Evolutionary conservation across 2,329 filamentous ascomycete genomes (phyloP).

Genomic region (Apiospora aurea): DNA sequence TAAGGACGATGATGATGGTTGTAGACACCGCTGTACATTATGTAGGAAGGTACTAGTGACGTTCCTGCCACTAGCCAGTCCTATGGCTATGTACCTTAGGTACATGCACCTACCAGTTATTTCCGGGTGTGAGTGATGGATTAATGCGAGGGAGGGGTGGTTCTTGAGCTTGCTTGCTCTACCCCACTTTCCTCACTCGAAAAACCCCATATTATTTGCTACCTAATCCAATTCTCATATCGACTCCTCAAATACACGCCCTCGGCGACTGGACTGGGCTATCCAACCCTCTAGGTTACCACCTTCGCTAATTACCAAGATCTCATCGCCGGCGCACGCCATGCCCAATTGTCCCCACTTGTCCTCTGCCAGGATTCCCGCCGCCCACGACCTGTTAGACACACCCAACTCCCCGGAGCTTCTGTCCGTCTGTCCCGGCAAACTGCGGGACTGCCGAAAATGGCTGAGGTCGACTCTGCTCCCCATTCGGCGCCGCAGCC

Average conservation of each 20-base stretch:
- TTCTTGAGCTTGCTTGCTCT: neutral
- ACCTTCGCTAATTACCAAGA: conserved; percentile 5
- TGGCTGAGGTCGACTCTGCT: conserved; percentile 13
- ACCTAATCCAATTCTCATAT: conserved; percentile 17
- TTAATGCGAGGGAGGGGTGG: neutral
- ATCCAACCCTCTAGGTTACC: conserved; percentile 10
- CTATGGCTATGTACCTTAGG: neutral
- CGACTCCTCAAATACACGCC: conserved; percentile 18
- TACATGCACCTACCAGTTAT: neutral
- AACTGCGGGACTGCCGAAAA: conserved; percentile 12
- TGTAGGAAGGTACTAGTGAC: too few relatives aligned
- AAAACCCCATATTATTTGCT: conserved; percentile 3
- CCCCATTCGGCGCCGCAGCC: conserved; percentile 20
- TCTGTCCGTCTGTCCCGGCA: conserved; percentile 10
- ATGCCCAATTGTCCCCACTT: conserved; percentile 7
- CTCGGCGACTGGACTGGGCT: conserved; percentile 15
- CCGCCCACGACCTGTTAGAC: conserved; percentile 16
- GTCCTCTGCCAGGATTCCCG: conserved; percentile 19
- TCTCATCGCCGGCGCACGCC: neutral
- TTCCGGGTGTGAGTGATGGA: neutral
- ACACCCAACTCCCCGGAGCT: neutral
- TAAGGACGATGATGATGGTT: too few relatives aligned
- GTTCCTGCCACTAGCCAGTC: neutral
- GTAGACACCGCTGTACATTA: too few relatives aligned
- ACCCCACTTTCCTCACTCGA: conserved; percentile 4